Evolutionary conservation across 371 early-diverging fungal species (phyloP).

Genomic region (Nematocida sp.): DNA sequence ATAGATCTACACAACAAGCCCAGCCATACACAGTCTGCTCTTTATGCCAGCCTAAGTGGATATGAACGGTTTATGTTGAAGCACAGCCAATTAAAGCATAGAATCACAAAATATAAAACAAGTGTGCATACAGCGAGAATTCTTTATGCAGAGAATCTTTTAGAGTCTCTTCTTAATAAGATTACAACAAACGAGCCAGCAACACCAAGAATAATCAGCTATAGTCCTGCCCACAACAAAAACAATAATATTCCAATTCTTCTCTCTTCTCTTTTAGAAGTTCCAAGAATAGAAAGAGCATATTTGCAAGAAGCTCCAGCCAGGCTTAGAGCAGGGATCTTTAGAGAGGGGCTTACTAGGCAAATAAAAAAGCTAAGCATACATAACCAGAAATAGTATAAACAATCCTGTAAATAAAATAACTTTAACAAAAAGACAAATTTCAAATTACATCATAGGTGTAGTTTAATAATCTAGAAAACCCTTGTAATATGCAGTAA

Average conservation of each 20-base stretch:
- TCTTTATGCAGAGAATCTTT: background rate
- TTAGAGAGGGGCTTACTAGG: constrained; percentile 16
- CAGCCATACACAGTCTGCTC: background rate
- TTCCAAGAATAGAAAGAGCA: background rate
- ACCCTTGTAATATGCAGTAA: too few species aligned
- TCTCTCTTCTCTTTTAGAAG: constrained; percentile 1
- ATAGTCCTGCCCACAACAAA: background rate
- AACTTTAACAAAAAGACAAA: too few species aligned
- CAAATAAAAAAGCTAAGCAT: background rate
- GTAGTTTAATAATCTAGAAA: too few species aligned
- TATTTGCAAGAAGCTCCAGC: background rate
- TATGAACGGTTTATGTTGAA: background rate
- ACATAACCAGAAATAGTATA: background rate
- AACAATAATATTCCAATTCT: background rate
- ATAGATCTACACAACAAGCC: background rate
- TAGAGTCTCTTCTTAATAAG: background rate
- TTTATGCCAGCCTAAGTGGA: background rate
- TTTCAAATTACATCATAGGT: too few species aligned
- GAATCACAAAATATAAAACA: background rate
- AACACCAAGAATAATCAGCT: too few species aligned
- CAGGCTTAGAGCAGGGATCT: constrained; percentile 2
- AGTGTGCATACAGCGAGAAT: background rate
- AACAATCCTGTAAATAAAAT: too few species aligned
- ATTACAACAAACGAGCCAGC: background rate
- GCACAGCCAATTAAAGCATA: background rate